Evolutionary conservation across 805 yeast genomes (phyloP).

Genomic region (Pichia eremophila): DNA sequence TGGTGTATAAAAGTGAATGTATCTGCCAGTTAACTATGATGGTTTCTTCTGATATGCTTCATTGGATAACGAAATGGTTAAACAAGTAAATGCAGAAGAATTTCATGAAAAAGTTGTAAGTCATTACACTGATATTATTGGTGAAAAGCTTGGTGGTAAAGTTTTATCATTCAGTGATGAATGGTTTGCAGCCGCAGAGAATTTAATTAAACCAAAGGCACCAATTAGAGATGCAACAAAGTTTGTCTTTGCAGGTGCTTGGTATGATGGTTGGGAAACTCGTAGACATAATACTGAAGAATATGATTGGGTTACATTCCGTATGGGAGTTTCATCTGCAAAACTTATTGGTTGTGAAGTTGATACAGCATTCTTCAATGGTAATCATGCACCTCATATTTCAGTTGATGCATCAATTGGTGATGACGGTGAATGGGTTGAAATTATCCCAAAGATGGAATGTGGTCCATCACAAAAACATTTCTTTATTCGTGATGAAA

Average conservation of each 20-base stretch:
- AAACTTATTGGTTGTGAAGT: conserved; percentile 73
- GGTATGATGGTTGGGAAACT: conserved; percentile 99
- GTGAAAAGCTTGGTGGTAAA: conserved; percentile 74
- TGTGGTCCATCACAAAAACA: conserved; percentile 90
- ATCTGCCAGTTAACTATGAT: too few species aligned
- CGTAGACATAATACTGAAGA: conserved; percentile 81
- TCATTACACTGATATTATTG: conserved; percentile 68
- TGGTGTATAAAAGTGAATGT: background rate
- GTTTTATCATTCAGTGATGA: conserved; percentile 70
- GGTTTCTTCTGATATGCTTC: too few species aligned
- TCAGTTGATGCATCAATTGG: conserved; percentile 63
- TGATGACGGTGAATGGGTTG: conserved; percentile 55
- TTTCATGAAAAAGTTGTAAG: conserved; percentile 40
- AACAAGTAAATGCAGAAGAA: conserved; percentile 24
- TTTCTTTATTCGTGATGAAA: conserved; percentile 54
- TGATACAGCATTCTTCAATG: conserved; percentile 90
- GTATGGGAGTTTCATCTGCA: conserved; percentile 79
- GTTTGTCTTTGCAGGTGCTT: conserved; percentile 81
- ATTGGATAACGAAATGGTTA: background rate
- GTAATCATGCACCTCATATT: conserved; percentile 89
- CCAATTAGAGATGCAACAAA: conserved; percentile 77
- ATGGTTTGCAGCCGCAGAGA: conserved; percentile 91
- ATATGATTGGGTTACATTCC: conserved; percentile 80
- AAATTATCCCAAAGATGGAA: conserved; percentile 56
- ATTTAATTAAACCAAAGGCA: conserved; percentile 69